Evolutionary conservation across 148 eudicot species (phyloP), one percentile per base, ranked within the genome.

Genomic region (Chenopodium quinoa): DNA sequence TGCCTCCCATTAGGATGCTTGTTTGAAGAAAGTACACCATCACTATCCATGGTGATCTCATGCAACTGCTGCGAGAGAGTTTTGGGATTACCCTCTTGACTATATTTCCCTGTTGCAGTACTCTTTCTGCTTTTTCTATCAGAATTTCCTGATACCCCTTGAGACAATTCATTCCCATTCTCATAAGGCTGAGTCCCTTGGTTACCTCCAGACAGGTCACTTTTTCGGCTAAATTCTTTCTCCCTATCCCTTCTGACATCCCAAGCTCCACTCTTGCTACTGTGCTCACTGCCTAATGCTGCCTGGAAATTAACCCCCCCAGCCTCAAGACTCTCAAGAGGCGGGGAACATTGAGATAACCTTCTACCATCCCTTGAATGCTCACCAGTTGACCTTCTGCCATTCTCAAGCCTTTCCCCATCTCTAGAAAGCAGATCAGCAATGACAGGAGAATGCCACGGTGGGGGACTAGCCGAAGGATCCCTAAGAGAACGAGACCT

Each of bases 381-480:
- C 73, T 91, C 93, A 63, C 91, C 88, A 2, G 90, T 75, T 9
- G 95, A 92, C 85, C 91, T 80, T 75, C 97, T 91, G 34, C 92
- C 92, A 83, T 80, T 78, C 52, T 67, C 82, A 78, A 85, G 85
- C 65, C 78, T 82, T 72, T 89, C 99, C 60, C 85, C 76, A 83
- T 87, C 86, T 80, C 76, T 87, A 10, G 93, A 83, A 75, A 88
- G 85, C 63, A 86, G 63, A 83, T 90, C 99, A 64, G 81, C 81
- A 50, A 84, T 86, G 11, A 89, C 81, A 76, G 97, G 90, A 85
- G 98, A 90, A 79, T 87, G 89, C 91, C 93, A 91, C 19, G 88
- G 87, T 19, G 92, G 92, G n/a, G 99, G 97, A 75, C 97, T 93
- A 78, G 93, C 87, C 13, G 99, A 96, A 27, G 99, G 99, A 85